Conservation (phyloP, 78 protist species). For the Guillardia theta region DNA sequence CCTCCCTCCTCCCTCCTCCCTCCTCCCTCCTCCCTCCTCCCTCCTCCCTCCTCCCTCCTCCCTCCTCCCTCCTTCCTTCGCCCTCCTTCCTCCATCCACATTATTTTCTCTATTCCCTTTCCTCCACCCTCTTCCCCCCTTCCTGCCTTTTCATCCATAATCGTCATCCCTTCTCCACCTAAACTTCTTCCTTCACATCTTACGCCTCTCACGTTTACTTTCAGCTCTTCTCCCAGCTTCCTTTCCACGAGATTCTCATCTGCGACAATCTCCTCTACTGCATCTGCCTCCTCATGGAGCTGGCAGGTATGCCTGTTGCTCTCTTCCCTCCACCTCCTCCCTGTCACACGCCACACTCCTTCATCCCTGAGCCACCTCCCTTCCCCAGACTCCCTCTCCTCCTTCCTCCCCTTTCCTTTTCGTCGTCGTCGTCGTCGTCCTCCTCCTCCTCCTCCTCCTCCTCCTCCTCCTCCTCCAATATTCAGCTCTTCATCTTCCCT, state of each 20-base stretch:
- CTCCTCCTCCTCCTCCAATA: not conserved
- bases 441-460: not conserved
- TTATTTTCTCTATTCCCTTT: not conserved
- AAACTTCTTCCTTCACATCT: not conserved
- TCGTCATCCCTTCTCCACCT: not conserved
- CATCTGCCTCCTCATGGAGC: not conserved
- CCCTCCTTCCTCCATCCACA: not conserved
- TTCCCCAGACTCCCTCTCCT: not conserved
- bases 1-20: no score
- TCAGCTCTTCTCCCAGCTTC: not conserved
- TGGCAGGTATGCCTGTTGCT: not conserved
- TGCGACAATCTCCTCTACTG: slow-evolving; percentile 10
- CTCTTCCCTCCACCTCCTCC: not conserved
- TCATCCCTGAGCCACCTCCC: not conserved
- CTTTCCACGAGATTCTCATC: not conserved
- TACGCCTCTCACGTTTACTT: not conserved
- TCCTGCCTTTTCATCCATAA: not conserved
- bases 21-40: slow-evolving; percentile 10
- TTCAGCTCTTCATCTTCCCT: not conserved
- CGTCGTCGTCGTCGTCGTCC: not conserved
- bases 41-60: not conserved
- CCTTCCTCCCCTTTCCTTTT: not conserved
- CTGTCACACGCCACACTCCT: not conserved
- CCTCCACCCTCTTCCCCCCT: not conserved
- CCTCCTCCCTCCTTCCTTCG: not conserved